These are phyloP conservation scores for Globisporangium cylindrosporum DNA, from an alignment of 352 stramenopile species.

Conservation along the genomic window DNA sequence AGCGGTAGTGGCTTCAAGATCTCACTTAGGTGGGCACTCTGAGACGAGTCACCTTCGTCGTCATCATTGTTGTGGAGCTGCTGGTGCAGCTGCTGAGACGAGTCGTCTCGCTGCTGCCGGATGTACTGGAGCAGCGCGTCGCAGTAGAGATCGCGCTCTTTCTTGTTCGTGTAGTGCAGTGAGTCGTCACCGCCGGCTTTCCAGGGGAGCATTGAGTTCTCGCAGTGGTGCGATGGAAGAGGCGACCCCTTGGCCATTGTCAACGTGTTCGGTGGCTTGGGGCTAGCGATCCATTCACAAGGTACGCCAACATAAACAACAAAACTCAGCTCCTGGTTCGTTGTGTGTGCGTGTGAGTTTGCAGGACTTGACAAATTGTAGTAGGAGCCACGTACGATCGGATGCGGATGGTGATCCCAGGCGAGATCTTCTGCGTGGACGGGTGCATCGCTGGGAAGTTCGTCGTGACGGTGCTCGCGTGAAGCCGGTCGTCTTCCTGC, in stretches of 20 bases:
- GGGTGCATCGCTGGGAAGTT: conserved; percentile 84
- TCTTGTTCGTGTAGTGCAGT: conserved; percentile 45
- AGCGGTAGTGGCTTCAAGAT: conserved; percentile 36
- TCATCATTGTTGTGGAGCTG: conserved; percentile 1
- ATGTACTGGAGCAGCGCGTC: conserved; percentile 72
- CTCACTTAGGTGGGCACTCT: neutral
- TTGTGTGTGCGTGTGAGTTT: neutral
- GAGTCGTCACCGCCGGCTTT: conserved; percentile 27
- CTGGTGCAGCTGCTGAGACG: conserved; percentile 7
- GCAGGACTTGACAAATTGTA: neutral
- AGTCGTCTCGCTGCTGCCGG: conserved; percentile 59
- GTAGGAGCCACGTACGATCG: conserved; percentile 40
- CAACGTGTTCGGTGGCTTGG: conserved; percentile 59
- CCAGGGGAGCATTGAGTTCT: conserved; percentile 23
- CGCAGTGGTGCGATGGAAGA: conserved; percentile 11
- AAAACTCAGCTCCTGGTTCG: neutral
- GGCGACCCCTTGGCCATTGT: conserved; percentile 32
- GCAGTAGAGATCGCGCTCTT: conserved; percentile 61
- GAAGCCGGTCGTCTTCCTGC: conserved; percentile 61
- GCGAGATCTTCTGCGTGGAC: conserved; percentile 66
- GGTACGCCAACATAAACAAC: neutral
- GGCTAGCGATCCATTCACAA: conserved; percentile 23
- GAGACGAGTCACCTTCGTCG: conserved; percentile 9
- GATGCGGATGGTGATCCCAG: conserved; percentile 57
- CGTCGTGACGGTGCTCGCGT: conserved; percentile 60